Evolutionary conservation across 768 basidiomycete genomes (phyloP), one percentile per base, ranked within the genome.

Genomic region (Naematelia aurantialba): DNA sequence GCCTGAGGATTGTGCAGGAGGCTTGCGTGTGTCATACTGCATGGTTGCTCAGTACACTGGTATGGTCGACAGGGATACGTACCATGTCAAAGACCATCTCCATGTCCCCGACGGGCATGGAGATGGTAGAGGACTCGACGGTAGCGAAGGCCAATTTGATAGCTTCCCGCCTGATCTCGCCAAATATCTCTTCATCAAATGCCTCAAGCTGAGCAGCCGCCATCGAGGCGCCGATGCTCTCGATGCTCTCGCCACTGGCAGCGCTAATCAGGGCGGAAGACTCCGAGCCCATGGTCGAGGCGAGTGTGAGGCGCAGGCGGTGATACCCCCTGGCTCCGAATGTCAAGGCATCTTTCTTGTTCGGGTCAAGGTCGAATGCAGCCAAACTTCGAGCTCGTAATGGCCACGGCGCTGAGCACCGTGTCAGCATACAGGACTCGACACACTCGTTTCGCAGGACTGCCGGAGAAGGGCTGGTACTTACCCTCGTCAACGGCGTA

Each of bases 401-500:
- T 14, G 66, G 46, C 42, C 53, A 17, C 19, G 56, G 46, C 13
- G 65, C 65, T 69, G 39, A n/a, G n/a, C n/a, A n/a, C n/a, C n/a
- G n/a, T n/a, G n/a, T n/a, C n/a, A n/a, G 3, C 10, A 13, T 31
- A 39, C 14, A 19, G 45, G 5, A 24, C 54, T 55, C 21, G 55
- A 46, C 55, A 50, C 31, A 10, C 19, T 44, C 21, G 11, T 22
- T n/a, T n/a, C n/a, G n/a, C n/a, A n/a, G n/a, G n/a, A 42, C 25
- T 5, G 4, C 34, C 13, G 12, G 11, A 0, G 19, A 4, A 11
- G 1, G 22, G 22, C 8, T 25, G 19, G 3, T 13, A 63, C 69
- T 55, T 39, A 73, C 72, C 69, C 49, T 74, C 72, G 48, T 74
- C 72, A 3, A 68, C 22, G 1, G 72, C 70, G 52, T 74, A 74